phyloP scores from a whole-genome alignment of 345 rosid species.

The Excoecaria cochinchinensis region DNA sequence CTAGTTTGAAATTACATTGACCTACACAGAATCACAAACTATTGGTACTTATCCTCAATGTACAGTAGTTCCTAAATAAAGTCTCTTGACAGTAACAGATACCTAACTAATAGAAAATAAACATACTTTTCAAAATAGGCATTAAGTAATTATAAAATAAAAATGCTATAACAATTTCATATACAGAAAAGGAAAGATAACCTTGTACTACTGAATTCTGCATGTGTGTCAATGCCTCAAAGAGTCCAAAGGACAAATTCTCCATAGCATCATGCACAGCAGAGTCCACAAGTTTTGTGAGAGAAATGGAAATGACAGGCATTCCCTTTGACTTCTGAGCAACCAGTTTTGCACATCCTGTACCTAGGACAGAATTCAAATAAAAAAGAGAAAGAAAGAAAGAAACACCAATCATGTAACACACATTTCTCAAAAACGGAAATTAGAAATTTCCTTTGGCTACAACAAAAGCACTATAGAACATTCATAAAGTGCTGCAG shows the following conservation, averaged over 20 bases:
- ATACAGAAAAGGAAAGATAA: conserved; percentile 21
- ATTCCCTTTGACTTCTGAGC: conserved; percentile 90
- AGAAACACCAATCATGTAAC: background rate
- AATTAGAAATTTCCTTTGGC: background rate
- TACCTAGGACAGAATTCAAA: conserved; percentile 36
- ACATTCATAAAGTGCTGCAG: background rate
- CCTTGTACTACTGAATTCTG: conserved; percentile 48
- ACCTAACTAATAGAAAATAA: background rate
- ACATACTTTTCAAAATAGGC: background rate
- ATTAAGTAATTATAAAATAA: background rate
- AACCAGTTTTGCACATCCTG: conserved; percentile 53
- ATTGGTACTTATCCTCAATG: background rate
- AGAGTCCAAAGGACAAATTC: conserved; percentile 57
- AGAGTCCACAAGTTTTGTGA: conserved; percentile 51
- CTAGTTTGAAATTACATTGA: background rate
- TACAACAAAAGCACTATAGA: background rate
- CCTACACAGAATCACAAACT: background rate
- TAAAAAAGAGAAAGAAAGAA: background rate
- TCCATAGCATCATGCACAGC: conserved; percentile 63
- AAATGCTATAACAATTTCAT: background rate
- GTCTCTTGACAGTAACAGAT: background rate
- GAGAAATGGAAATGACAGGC: conserved; percentile 64
- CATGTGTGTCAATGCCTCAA: conserved; percentile 48
- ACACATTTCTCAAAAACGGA: background rate
- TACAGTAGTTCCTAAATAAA: background rate